Conservation (phyloP, 2,329 filamentous ascomycete species). For the Beauveria medogensis region DNA sequence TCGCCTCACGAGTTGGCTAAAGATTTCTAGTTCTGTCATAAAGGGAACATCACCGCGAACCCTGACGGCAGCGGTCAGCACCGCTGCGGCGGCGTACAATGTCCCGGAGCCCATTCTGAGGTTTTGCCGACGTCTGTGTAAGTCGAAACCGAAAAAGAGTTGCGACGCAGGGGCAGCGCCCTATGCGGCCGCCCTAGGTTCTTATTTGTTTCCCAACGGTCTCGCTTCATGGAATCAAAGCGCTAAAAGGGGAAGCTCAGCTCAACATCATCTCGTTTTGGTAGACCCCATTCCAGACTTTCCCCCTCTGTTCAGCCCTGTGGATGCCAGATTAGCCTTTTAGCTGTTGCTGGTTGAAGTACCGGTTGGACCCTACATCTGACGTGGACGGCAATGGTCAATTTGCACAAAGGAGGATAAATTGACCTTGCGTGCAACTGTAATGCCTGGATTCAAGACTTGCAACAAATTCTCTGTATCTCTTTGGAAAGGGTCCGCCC, state of each 20-base stretch:
- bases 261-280: too few species aligned
- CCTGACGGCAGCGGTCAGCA: neutral
- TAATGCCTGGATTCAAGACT: neutral
- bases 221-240: too few species aligned
- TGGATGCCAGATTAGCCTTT: too few species aligned
- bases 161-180: neutral
- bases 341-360: too few species aligned
- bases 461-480: neutral
- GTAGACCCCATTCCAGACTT: too few species aligned
- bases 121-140: neutral
- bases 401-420: too few species aligned
- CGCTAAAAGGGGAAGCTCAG: too few species aligned
- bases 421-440: too few species aligned
- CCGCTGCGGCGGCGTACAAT: neutral
- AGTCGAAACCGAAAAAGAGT: neutral
- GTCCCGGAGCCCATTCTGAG: neutral
- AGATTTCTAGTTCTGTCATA: conserved; percentile 29
- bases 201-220: neutral
- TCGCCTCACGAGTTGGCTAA: conserved; percentile 24
- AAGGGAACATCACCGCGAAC: conserved; percentile 21
- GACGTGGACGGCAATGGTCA: too few species aligned
- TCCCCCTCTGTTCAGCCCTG: too few species aligned
- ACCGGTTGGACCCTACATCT: too few species aligned
- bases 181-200: neutral
- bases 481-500: neutral